A percentile compares a stretch with the other conserved stretches of the same genome.
Conservation (phyloP, 257 asterid species). For the Solanum chiquidenum region DNA sequence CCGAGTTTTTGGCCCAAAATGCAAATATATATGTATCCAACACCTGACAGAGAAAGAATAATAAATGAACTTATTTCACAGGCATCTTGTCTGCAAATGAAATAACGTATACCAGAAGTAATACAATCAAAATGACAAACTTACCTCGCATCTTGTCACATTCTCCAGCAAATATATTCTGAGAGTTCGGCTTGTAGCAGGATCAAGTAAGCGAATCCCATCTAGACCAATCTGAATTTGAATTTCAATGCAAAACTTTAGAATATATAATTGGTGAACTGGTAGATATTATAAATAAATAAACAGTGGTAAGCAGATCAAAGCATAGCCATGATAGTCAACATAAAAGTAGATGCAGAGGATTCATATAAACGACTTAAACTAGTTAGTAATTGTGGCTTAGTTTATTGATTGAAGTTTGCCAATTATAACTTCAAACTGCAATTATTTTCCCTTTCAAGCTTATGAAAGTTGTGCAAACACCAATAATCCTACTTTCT, state of each 20-base stretch:
- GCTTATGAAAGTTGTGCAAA: neutral
- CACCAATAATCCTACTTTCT: neutral
- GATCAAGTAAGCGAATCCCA: conserved; percentile 71
- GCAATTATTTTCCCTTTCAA: neutral
- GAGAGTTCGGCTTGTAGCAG: conserved; percentile 45
- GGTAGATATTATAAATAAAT: neutral
- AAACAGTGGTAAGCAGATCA: neutral
- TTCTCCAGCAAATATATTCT: conserved; percentile 59
- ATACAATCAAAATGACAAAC: conserved; percentile 1
- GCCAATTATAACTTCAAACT: neutral
- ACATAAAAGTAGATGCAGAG: neutral
- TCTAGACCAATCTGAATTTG: conserved; percentile 70
- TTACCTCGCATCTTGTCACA: conserved; percentile 76
- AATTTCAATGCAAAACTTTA: neutral
- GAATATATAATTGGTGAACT: neutral
- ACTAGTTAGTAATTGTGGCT: neutral
- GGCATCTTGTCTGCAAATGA: neutral
- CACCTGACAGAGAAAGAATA: conserved; percentile 31
- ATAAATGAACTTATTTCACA: neutral
- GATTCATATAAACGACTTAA: neutral
- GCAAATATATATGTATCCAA: conserved; percentile 78
- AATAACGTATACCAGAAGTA: neutral
- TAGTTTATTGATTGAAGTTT: neutral
- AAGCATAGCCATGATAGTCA: neutral
- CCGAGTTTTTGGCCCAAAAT: conserved; percentile 69